These are phyloP conservation scores for Sequoiadendron giganteum DNA, from an alignment of 75 land plant species.

Conservation along the genomic window DNA sequence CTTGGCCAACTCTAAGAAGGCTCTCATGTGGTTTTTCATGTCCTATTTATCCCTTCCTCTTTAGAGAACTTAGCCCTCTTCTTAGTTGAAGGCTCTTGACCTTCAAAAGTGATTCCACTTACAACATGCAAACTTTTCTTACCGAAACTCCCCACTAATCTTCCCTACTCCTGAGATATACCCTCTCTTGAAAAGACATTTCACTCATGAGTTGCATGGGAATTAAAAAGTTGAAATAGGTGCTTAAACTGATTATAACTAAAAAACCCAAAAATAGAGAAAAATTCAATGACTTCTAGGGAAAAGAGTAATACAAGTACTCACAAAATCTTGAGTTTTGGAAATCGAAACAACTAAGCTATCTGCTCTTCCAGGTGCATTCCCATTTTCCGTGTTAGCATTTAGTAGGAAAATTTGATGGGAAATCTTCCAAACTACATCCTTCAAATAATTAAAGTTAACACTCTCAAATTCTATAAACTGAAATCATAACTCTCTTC, in stretches of 20 bases:
- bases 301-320: background rate
- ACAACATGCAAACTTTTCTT: background rate
- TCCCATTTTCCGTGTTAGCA: background rate
- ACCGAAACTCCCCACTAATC: background rate
- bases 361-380: background rate
- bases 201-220: too few species aligned
- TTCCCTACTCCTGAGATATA: background rate
- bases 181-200: too few species aligned
- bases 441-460: background rate
- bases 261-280: background rate
- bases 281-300: background rate
- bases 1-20: too few species aligned
- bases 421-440: background rate
- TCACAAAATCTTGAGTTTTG: background rate
- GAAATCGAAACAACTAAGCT: background rate
- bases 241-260: background rate
- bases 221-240: background rate
- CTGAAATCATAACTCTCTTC: background rate
- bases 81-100: background rate
- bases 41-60: background rate
- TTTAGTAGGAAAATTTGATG: background rate
- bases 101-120: slow-evolving; percentile 3
- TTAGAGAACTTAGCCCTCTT: background rate
- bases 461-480: background rate
- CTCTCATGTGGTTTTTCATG: too few species aligned